A percentile compares a stretch with the other conserved stretches of the same genome.
Evolutionary conservation across 2,329 filamentous ascomycete species (phyloP).

Genomic region (Botrytis fragariae): DNA sequence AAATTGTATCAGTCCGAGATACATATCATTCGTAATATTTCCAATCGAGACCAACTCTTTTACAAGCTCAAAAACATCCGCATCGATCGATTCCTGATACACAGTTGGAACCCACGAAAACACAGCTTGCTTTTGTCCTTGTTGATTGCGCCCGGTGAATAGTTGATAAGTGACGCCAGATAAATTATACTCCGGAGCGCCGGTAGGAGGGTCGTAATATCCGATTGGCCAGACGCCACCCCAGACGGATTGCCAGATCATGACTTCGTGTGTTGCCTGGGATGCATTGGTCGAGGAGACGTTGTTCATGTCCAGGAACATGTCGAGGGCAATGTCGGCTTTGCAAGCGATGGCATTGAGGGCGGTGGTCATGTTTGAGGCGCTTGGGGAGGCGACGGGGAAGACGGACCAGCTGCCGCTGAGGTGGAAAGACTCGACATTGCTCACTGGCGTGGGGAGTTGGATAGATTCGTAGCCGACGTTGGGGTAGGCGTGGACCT

Average conservation of each 20-base stretch:
- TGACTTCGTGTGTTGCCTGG: constrained; percentile 9
- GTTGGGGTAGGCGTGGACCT: constrained; percentile 19
- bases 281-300: constrained; percentile 3
- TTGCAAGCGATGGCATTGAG: constrained; percentile 11
- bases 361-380: neutral
- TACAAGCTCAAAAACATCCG: neutral
- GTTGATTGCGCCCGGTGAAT: constrained; percentile 5
- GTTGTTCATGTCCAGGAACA: constrained; percentile 8
- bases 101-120: constrained; percentile 9
- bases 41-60: neutral
- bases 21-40: constrained; percentile 9
- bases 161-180: constrained; percentile 4
- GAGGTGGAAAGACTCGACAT: constrained; percentile 19
- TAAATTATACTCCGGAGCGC: constrained; percentile 6
- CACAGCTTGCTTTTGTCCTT: constrained; percentile 12
- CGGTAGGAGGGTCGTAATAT: neutral
- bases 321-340: constrained; percentile 19
- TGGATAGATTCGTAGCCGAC: constrained; percentile 13
- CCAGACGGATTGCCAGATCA: constrained; percentile 20
- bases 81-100: constrained; percentile 10
- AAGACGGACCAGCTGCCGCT: constrained; percentile 19
- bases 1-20: constrained; percentile 14
- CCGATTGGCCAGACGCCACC: constrained; percentile 19
- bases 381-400: neutral
- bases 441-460: constrained; percentile 16